A percentile compares a stretch with the other conserved stretches of the same genome.
These are phyloP conservation scores for Vanrija sp. DNA, from an alignment of 1,284 basidiomycete genomes.

Conservation along the genomic window DNA sequence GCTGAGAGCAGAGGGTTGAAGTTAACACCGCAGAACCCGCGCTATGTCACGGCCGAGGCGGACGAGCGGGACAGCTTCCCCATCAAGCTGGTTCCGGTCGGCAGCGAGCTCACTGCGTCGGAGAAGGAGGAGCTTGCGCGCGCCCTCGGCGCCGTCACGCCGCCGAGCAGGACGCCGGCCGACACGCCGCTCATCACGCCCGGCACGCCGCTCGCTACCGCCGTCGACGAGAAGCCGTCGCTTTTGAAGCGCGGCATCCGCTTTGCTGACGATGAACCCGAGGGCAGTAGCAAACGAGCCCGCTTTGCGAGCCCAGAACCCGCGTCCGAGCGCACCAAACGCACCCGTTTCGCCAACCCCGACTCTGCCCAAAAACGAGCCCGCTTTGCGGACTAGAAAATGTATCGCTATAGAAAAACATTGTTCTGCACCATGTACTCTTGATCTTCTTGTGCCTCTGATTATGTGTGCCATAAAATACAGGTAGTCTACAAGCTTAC, in stretches of 20 bases:
- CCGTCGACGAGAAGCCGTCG: neutral
- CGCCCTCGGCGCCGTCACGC: neutral
- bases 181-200: neutral
- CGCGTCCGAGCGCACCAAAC: neutral
- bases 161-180: neutral
- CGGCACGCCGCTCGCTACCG: neutral
- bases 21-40: conserved; percentile 31
- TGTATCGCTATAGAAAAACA: too few species aligned
- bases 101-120: neutral
- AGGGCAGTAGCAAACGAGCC: neutral
- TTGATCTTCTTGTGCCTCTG: too few species aligned
- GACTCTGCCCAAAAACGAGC: neutral
- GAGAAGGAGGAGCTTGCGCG: conserved; percentile 1
- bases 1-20: too few species aligned
- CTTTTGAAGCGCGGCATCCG: neutral
- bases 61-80: conserved; percentile 14
- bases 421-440: too few species aligned
- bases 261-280: neutral
- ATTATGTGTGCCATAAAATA: too few species aligned
- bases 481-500: too few species aligned
- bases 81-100: conserved; percentile 22
- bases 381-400: neutral
- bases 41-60: conserved; percentile 26
- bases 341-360: conserved; percentile 1
- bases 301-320: neutral